phyloP scores from a whole-genome alignment of 2,329 filamentous ascomycete genomes.

The Xylariaceae sp. region DNA sequence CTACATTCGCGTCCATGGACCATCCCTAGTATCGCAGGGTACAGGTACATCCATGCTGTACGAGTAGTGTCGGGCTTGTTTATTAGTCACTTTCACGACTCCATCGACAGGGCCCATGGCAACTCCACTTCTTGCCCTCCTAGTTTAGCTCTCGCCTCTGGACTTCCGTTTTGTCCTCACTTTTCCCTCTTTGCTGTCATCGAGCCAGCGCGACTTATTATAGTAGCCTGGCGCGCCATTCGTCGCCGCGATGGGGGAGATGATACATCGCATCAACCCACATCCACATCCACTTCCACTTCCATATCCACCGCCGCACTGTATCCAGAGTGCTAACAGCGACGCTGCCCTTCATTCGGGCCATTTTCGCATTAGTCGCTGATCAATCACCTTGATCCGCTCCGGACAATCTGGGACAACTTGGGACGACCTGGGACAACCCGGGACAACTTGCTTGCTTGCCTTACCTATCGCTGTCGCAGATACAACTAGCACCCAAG shows the following conservation, averaged over 20 bases:
- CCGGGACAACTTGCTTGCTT: too few species aligned
- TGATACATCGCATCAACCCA: slow-evolving; percentile 6
- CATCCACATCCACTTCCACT: neutral
- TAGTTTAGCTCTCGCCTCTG: slow-evolving; percentile 8
- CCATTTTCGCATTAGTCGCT: slow-evolving; percentile 12
- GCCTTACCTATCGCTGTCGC: neutral
- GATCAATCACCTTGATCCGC: slow-evolving; percentile 9
- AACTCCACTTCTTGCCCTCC: slow-evolving; percentile 17
- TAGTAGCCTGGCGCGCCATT: slow-evolving; percentile 9
- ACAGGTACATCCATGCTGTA: neutral
- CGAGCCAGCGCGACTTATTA: neutral
- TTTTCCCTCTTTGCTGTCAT: slow-evolving; percentile 1
- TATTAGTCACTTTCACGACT: neutral
- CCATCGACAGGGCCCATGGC: slow-evolving; percentile 7
- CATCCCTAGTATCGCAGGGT: neutral
- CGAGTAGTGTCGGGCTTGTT: slow-evolving; percentile 3
- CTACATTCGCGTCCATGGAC: too few species aligned
- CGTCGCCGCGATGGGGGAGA: slow-evolving; percentile 13
- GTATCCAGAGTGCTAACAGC: slow-evolving; percentile 10
- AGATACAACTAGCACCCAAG: neutral
- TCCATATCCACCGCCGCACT: neutral
- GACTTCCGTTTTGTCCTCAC: slow-evolving; percentile 2
- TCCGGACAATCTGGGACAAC: slow-evolving; percentile 7
- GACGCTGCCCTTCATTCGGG: slow-evolving; percentile 7
- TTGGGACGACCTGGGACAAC: too few species aligned